Evolutionary conservation across 2,329 filamentous ascomycete genomes (phyloP).

Genomic region (Cordyceps militaris): DNA sequence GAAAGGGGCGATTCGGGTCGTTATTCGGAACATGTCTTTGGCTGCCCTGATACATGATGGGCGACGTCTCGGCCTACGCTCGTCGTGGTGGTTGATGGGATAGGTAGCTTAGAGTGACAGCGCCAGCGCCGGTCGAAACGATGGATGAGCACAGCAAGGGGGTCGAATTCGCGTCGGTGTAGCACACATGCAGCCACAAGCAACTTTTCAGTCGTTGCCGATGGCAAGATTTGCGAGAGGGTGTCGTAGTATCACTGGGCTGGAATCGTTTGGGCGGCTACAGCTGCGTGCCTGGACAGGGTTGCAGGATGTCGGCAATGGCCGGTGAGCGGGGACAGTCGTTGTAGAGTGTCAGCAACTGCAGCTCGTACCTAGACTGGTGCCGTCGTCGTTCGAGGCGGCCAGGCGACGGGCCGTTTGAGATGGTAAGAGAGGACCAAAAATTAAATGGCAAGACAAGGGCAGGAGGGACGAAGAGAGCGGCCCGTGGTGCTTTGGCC

Average conservation of each 20-base stretch:
- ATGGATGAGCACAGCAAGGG: not conserved
- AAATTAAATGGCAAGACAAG: not conserved
- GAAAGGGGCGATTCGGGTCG: slow-evolving; percentile 46
- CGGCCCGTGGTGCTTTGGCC: slow-evolving; percentile 1
- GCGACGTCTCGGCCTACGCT: slow-evolving; percentile 14
- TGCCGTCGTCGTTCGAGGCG: not conserved
- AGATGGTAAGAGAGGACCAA: not conserved
- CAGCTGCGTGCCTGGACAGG: not conserved
- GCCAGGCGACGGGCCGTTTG: slow-evolving; percentile 6
- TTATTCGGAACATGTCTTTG: slow-evolving; percentile 41
- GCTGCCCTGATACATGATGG: slow-evolving; percentile 48
- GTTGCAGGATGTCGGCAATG: not conserved
- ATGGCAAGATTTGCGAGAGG: not conserved
- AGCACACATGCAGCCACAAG: not conserved
- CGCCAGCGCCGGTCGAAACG: not conserved
- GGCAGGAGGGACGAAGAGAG: not conserved
- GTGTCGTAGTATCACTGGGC: not conserved
- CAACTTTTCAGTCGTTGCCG: not conserved
- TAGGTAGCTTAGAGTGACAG: not conserved
- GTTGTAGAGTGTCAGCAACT: not conserved
- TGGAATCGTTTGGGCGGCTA: slow-evolving; percentile 3
- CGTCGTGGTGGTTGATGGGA: not conserved
- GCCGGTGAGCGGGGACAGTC: not conserved
- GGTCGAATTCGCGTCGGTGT: too few relatives aligned
- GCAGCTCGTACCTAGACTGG: not conserved